Base-by-base conservation (phyloP, 192 early-diverging fungal genomes). In the Chytriomyces sp. region DNA sequence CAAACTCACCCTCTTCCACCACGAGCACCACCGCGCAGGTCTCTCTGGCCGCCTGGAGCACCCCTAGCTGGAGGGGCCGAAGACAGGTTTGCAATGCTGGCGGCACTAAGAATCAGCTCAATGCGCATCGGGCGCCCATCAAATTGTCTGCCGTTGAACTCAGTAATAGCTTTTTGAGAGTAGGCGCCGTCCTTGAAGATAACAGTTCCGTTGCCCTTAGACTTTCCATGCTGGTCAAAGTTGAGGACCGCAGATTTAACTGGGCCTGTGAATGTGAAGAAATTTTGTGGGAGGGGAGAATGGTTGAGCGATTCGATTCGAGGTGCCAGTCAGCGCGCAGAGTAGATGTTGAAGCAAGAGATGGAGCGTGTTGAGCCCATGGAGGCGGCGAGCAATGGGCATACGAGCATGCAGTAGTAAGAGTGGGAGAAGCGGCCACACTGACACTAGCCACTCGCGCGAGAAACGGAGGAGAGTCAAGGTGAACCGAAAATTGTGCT, bases 81-180 rank as follows among this genome's bases (percentile, higher is more conserved):
- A 19, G 52, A 34, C 63, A 74, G 59, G 39, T 8, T 40, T 12
- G 70, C 60, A 55, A 68, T 31, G 33, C 41, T 30, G 22, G 54
- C 33, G n/a, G 72, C 71, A 32, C 56, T 55, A 14, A 82, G 71
- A 56, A 82, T 57, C 33, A 85, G 72, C 57, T 82, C 84, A 61
- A 85, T 79, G 41, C 70, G 76, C 84, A 85, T 85, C 8, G 79
- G 77, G 39, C 73, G 75, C 30, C 75, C 67, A 59, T 85, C 84
- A 32, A 85, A 72, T 26, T 76, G 49, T 40, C 84, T 74, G 75
- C 77, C 79, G 74, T 85, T 72, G 73, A 81, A 85, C 61, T 85
- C 84, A 8, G 55, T 58, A 68, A 79, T 72, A 28, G 84, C 84
- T 7, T 36, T 39, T 8, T 40, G 33, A 17, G 81, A 76, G 65